These are phyloP conservation scores for Ustilago curta DNA, from an alignment of 1,284 basidiomycete genomes.

Conservation along the genomic window DNA sequence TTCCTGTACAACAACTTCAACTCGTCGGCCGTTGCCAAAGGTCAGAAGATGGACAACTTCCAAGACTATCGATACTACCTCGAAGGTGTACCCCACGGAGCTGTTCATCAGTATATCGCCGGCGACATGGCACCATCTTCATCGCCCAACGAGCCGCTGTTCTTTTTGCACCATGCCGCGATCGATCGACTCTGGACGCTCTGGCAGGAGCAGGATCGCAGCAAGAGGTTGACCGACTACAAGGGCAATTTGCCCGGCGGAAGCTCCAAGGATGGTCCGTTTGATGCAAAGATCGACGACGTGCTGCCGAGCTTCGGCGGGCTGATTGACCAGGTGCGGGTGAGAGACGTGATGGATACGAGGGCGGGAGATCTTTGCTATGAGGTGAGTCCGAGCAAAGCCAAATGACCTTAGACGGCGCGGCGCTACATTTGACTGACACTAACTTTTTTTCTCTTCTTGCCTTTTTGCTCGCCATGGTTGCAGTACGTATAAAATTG, in stretches of 20 bases:
- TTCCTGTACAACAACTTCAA: constrained; percentile 13
- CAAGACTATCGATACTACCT: constrained; percentile 21
- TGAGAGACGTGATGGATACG: constrained; percentile 23
- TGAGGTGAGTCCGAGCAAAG: constrained; percentile 4
- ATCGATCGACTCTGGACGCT: constrained; percentile 22
- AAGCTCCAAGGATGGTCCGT: constrained; percentile 4
- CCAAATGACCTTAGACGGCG: background rate
- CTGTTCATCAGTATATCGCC: constrained; percentile 18
- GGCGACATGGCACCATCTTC: constrained; percentile 15
- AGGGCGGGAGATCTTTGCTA: constrained; percentile 19
- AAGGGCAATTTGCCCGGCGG: constrained; percentile 18
- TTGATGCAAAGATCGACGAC: constrained; percentile 16
- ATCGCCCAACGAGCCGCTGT: constrained; percentile 20
- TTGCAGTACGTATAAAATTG: background rate
- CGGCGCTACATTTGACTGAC: background rate
- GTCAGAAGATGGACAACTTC: background rate
- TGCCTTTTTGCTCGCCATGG: background rate
- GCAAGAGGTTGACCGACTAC: constrained; percentile 10
- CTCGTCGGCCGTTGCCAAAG: constrained; percentile 4
- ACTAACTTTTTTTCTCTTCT: background rate
- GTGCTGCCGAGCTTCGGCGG: constrained; percentile 10
- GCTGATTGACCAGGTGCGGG: constrained; percentile 10
- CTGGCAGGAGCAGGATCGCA: constrained; percentile 11
- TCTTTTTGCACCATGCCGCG: constrained; percentile 21
- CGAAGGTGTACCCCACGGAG: constrained; percentile 18